Conservation (phyloP, 306 rosid genomes). For the Myrica gale region DNA sequence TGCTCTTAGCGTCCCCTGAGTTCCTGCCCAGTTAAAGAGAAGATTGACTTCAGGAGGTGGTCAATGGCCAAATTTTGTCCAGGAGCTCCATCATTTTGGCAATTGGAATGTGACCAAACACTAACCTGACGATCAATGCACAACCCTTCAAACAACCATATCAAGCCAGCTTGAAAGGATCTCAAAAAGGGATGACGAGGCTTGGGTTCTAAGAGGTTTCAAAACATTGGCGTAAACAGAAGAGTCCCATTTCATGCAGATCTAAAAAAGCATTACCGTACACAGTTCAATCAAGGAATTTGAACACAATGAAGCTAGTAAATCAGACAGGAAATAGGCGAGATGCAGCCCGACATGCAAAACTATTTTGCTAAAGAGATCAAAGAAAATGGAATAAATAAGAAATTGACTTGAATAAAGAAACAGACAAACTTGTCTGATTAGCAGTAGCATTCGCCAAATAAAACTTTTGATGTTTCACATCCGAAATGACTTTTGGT, state of each 20-base stretch:
- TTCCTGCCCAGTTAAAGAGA: too few species aligned
- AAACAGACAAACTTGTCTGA: neutral
- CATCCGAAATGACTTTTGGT: neutral
- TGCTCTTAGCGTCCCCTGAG: too few species aligned
- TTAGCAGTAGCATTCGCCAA: neutral
- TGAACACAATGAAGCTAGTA: neutral
- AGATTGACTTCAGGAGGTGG: too few species aligned
- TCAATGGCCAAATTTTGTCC: too few species aligned
- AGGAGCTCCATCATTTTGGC: too few species aligned
- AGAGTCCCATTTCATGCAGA: neutral
- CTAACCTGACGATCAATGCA: too few species aligned
- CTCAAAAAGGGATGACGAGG: neutral
- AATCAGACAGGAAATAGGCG: neutral
- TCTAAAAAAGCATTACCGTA: neutral
- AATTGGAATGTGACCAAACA: too few species aligned
- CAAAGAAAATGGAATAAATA: neutral
- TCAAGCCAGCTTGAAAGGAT: neutral
- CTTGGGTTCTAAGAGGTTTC: neutral
- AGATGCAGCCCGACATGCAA: neutral
- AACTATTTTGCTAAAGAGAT: neutral
- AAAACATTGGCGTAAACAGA: neutral
- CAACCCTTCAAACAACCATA: neutral
- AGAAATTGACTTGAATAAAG: neutral
- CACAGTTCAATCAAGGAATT: neutral
- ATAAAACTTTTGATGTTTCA: neutral